These are phyloP conservation scores for Amphichorda felina DNA, from an alignment of 2,329 filamentous ascomycete species.

Conservation along the genomic window DNA sequence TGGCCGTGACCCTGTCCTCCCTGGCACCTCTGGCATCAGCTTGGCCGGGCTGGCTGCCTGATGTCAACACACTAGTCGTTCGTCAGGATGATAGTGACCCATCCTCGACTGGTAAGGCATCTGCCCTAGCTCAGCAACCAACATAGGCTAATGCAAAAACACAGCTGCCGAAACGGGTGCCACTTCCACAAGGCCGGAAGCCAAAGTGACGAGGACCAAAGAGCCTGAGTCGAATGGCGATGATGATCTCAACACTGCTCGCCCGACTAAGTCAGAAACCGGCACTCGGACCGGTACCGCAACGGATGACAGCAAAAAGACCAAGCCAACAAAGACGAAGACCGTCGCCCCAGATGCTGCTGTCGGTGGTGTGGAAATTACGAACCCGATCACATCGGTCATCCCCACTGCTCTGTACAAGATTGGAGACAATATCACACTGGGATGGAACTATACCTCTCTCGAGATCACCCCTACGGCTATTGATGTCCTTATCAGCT, in stretches of 20 bases:
- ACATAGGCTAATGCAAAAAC: slow-evolving; percentile 1
- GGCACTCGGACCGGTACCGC: slow-evolving; percentile 12
- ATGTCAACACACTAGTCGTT: slow-evolving; percentile 38
- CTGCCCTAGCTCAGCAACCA: slow-evolving; percentile 4
- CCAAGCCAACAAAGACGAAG: slow-evolving; percentile 13
- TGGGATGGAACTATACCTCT: slow-evolving; percentile 55
- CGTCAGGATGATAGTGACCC: slow-evolving; percentile 25
- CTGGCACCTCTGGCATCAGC: slow-evolving; percentile 38
- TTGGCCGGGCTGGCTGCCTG: slow-evolving; percentile 45
- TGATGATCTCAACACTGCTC: slow-evolving; percentile 27
- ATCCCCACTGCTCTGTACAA: slow-evolving; percentile 41
- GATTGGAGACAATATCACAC: slow-evolving; percentile 47
- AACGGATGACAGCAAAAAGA: slow-evolving; percentile 7
- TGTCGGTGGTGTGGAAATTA: slow-evolving; percentile 39
- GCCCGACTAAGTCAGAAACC: slow-evolving; percentile 12
- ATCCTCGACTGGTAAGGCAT: slow-evolving; percentile 4
- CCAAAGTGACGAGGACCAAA: slow-evolving; percentile 3
- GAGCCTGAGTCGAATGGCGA: slow-evolving; percentile 9
- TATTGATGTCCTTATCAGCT: slow-evolving; percentile 47
- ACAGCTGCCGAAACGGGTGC: slow-evolving; percentile 3
- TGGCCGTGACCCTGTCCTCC: slow-evolving; percentile 38
- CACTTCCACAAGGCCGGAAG: not conserved
- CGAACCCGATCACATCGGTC: slow-evolving; percentile 33
- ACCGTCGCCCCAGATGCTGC: slow-evolving; percentile 32
- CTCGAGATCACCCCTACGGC: slow-evolving; percentile 45